Evolutionary conservation across 2,329 filamentous ascomycete species (phyloP).

Genomic region (Pestalotiopsis fici): DNA sequence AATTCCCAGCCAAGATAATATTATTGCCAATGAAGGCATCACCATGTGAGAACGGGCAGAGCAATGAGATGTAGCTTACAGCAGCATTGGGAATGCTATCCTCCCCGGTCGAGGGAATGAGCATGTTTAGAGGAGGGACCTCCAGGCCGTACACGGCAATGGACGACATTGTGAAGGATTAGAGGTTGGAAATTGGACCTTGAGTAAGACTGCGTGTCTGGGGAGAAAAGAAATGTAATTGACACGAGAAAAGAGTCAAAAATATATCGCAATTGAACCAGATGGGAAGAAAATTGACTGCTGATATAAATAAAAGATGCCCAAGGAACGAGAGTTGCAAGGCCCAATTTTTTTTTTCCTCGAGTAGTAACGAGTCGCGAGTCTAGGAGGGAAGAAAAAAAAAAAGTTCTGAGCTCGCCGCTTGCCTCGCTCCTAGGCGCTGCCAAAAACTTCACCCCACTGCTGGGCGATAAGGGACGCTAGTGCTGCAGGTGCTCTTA

Average conservation of each 20-base stretch:
- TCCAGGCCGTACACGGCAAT: slow-evolving; percentile 91
- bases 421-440: background rate
- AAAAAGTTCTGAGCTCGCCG: slow-evolving; percentile 9
- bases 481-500: slow-evolving; percentile 7
- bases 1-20: background rate
- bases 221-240: background rate
- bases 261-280: background rate
- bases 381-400: background rate
- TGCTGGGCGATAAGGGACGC: slow-evolving; percentile 8
- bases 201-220: background rate
- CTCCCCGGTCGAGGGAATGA: slow-evolving; percentile 77
- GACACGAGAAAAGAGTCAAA: background rate
- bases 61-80: slow-evolving; percentile 55
- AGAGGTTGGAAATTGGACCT: slow-evolving; percentile 13
- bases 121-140: slow-evolving; percentile 81
- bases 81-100: slow-evolving; percentile 67
- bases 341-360: background rate
- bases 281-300: background rate
- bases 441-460: slow-evolving; percentile 7
- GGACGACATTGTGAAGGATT: slow-evolving; percentile 50
- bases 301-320: background rate
- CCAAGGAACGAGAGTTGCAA: background rate
- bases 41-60: background rate
- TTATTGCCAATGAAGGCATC: background rate
- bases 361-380: background rate